These are phyloP conservation scores for Pyrus hybrid DNA, from an alignment of 331 rosid species.

Conservation along the genomic window DNA sequence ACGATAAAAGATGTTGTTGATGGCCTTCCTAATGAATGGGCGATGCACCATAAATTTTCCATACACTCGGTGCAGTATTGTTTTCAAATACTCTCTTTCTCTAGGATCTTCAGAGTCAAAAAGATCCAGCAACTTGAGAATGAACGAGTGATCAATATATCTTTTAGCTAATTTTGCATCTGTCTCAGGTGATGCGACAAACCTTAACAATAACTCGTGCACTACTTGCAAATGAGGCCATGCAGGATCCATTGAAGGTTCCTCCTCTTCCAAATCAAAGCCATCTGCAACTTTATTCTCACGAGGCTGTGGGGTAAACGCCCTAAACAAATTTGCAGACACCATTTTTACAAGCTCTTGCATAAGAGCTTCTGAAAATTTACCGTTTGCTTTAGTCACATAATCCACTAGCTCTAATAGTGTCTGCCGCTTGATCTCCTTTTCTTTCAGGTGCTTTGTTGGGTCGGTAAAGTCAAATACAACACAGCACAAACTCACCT, in stretches of 20 bases:
- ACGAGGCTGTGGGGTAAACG: slow-evolving; percentile 51
- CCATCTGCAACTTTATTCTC: slow-evolving; percentile 44
- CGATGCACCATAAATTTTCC: slow-evolving; percentile 68
- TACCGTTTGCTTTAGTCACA: slow-evolving; percentile 43
- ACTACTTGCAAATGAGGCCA: slow-evolving; percentile 63
- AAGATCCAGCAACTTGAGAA: slow-evolving; percentile 53
- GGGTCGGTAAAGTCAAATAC: slow-evolving; percentile 65
- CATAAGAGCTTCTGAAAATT: slow-evolving; percentile 42
- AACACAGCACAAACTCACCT: slow-evolving; percentile 52
- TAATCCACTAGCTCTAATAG: slow-evolving; percentile 54
- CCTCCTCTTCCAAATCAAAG: slow-evolving; percentile 62
- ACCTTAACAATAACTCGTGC: slow-evolving; percentile 60
- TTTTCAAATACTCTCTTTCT: slow-evolving; percentile 53
- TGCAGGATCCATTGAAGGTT: slow-evolving; percentile 59
- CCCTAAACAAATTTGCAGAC: slow-evolving; percentile 48
- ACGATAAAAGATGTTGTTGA: slow-evolving; percentile 47
- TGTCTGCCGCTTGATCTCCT: slow-evolving; percentile 50
- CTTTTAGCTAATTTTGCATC: slow-evolving; percentile 70
- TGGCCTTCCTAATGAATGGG: slow-evolving; percentile 56
- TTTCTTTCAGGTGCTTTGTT: slow-evolving; percentile 45
- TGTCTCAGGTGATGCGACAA: slow-evolving; percentile 56
- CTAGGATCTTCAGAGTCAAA: slow-evolving; percentile 66
- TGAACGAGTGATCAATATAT: slow-evolving; percentile 46
- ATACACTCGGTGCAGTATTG: slow-evolving; percentile 48
- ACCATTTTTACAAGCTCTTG: slow-evolving; percentile 51